These are phyloP conservation scores for Solanum bulbocastanum DNA, from an alignment of 257 asterid species.

Conservation along the genomic window DNA sequence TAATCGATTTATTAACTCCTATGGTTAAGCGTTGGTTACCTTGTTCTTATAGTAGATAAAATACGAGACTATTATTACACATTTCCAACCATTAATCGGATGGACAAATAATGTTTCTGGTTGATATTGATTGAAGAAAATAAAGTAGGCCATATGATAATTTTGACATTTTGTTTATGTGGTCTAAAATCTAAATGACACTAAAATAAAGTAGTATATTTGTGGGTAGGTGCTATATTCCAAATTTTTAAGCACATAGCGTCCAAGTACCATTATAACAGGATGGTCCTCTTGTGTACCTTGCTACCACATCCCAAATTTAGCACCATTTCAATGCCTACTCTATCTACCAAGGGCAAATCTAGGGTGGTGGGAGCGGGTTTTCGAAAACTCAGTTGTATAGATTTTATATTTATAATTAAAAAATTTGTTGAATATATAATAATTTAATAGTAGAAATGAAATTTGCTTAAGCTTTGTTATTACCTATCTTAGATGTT, in stretches of 20 bases:
- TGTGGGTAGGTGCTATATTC: background rate
- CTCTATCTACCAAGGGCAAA: background rate
- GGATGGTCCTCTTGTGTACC: background rate
- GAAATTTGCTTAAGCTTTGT: background rate
- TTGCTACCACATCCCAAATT: background rate
- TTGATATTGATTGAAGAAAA: background rate
- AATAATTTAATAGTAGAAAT: background rate
- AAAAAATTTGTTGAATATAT: background rate
- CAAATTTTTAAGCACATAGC: background rate
- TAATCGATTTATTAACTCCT: background rate
- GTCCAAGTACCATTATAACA: background rate
- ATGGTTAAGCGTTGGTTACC: background rate
- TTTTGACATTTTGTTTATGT: background rate
- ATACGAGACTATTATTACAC: background rate
- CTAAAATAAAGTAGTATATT: background rate
- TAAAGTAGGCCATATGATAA: background rate
- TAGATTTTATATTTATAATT: background rate
- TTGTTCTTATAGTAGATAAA: background rate
- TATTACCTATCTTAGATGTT: background rate
- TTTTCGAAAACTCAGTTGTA: background rate
- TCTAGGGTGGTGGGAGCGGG: fast-evolving
- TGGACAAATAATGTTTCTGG: background rate
- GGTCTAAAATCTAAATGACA: background rate
- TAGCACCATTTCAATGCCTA: background rate
- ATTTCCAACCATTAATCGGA: background rate